A percentile compares a stretch with the other conserved stretches of the same genome.
Evolutionary conservation across 2,329 filamentous ascomycete species (phyloP).

Genomic region (Colletotrichum sp.): DNA sequence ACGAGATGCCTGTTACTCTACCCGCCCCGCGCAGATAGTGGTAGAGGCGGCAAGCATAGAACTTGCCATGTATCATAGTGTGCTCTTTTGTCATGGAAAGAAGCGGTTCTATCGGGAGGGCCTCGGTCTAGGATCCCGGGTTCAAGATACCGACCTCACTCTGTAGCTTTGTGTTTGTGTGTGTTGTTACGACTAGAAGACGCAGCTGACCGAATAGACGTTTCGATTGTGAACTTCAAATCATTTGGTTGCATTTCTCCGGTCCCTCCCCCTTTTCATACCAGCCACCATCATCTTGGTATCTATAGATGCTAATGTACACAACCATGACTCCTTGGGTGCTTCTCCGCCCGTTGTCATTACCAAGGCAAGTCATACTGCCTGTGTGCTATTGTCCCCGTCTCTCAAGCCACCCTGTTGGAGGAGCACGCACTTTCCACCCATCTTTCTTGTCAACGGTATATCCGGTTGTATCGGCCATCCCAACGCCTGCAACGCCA

Average conservation of each 20-base stretch:
- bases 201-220: not conserved
- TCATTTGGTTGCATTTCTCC: not conserved
- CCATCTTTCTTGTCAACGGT: not conserved
- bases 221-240: not conserved
- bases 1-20: constrained; percentile 36
- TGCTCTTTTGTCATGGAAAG: not conserved
- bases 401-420: not conserved
- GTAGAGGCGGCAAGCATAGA: not conserved
- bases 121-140: not conserved
- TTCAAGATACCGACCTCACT: not conserved
- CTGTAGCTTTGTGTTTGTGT: not conserved
- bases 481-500: constrained; percentile 7
- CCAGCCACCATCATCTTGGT: constrained; percentile 2
- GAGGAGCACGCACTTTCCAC: not conserved
- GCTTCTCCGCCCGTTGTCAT: constrained; percentile 1
- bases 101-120: not conserved
- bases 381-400: not conserved
- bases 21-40: not conserved
- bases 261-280: not conserved
- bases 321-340: not conserved
- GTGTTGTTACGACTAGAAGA: not conserved
- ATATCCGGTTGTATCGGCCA: not conserved
- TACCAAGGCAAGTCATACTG: not conserved
- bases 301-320: constrained; percentile 24
- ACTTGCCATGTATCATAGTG: constrained; percentile 9